Base-by-base conservation (phyloP, 768 basidiomycete genomes). In the Lanmaoa pseudosensibilis region DNA sequence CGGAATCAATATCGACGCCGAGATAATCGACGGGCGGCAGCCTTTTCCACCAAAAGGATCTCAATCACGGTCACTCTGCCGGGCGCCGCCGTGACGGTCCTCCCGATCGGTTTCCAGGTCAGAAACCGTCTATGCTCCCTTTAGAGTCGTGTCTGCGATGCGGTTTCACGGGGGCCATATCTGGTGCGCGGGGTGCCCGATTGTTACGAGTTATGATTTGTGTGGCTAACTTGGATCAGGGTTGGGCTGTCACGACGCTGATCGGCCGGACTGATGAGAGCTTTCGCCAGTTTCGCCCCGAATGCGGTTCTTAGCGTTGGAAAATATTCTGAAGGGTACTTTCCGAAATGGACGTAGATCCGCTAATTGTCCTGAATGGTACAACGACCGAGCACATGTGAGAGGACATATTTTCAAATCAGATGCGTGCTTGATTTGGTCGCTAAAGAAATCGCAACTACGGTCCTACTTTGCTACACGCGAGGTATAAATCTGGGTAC, bases 341-440 rank as follows among this genome's bases (percentile, higher is more conserved):
- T 60, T 55, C 62, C 47, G 48, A 72, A 67, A 61, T 48, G 59
- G 69, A 62, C 58, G 47, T 66, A 64, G 59, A 70, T 72, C 65
- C 58, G 46, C 59, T 57, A 45, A 27, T 55, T 62, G 51, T 62
- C 62, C 61, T 18, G 58, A 64, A 72, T 57, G 21, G 61, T 65
- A 74, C 58, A 60, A 52, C 60, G 39, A 43, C 70, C 57, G 66
- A 65, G 62, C 59, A 56, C 72, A 74, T 63, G 72, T 72, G 70
- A 63, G 62, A 51, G 55, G 57, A 56, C 55, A 60, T 51, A 64
- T 67, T 68, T 70, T 69, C 69, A 73, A 66, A 72, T 72, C 63
- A 63, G 67, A 65, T 53, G 56, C 39, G 45, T 63, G 39, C 72
- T 73, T 60, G 63, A 74, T 72, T 73, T 67, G 71, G 72, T 63